Base-by-base conservation (phyloP, 169 alveolate species). In the Theileria parva region DNA sequence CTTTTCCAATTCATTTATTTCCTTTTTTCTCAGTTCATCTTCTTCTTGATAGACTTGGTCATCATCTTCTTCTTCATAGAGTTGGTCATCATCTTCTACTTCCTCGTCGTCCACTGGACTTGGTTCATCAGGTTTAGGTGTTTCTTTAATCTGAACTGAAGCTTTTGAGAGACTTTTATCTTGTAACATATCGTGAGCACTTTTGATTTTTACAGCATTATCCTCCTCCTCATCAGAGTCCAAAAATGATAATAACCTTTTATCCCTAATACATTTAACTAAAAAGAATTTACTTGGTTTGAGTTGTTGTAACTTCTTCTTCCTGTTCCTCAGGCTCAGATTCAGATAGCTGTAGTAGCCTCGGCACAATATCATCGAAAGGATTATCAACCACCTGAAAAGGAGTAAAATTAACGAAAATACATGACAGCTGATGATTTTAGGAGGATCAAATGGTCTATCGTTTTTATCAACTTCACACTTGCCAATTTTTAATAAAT, bases 291-390 rank as follows among this genome's bases (percentile, higher is more conserved):
- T 48, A 73, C 79, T 39, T 71, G 59, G 32, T 75, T 63, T 76
- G 75, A 32, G 61, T 55, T 61, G 15, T 25, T 60, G 63, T 60
- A 34, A 21, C 21, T 32, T 11, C 50, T 34, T 21, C 78, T 4
- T 59, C 68, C 60, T 63, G 81, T 11, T 84, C 87, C 25, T 84
- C 86, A 6, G 32, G 73, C 15, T 28, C 37, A 51, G 23, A 67
- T 30, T 55, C 79, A 13, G 27, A 17, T 1, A 64, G 15, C 51
- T 69, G 86, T n/a, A 84, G 51, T 48, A 84, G 30, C 9, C 90
- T 66, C 2, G 94, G 94, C 13, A 81, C 86, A 21, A 90, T 74
- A 77, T 90, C 93, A 50, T 84, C 88, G 76, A 90, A 90, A 0
- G 94, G 93, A 39, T 90, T 90, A 23, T 71, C 91, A 61, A 86